phyloP scores from a whole-genome alignment of 805 yeast species.

The Ogataea degrootiae region DNA sequence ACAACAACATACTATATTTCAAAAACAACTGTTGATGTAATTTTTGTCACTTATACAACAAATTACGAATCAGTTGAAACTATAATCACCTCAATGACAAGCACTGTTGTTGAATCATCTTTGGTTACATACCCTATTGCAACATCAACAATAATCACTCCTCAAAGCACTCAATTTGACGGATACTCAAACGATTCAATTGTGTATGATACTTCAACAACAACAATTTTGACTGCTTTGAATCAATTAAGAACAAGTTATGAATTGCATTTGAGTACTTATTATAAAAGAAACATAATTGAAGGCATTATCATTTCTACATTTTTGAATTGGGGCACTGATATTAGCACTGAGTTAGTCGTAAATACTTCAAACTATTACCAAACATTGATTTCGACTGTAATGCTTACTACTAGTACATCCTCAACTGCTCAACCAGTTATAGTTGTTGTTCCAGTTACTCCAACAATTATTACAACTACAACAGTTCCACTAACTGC shows the following conservation, averaged over 20 bases:
- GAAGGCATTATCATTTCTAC: too few relatives aligned
- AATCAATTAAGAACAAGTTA: too few relatives aligned
- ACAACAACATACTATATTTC: conserved; percentile 16
- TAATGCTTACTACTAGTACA: neutral
- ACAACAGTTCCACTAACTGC: neutral
- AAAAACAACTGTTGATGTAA: conserved; percentile 6
- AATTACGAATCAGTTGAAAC: conserved; percentile 6
- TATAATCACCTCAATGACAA: neutral
- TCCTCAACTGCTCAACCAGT: neutral
- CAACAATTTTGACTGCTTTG: conserved; percentile 3
- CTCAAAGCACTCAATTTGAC: conserved; percentile 4
- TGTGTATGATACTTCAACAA: neutral
- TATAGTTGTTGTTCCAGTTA: neutral
- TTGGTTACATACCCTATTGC: neutral
- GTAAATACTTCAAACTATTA: neutral
- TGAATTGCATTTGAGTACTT: too few relatives aligned
- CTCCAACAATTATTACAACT: neutral
- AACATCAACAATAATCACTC: conserved; percentile 7
- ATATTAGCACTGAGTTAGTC: neutral
- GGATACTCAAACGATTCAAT: conserved; percentile 10
- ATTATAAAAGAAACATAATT: too few relatives aligned
- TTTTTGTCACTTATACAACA: conserved; percentile 12
- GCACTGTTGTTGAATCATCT: neutral
- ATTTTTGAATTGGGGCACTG: too few relatives aligned
- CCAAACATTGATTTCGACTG: neutral